A percentile compares a stretch with the other conserved stretches of the same genome.
Evolutionary conservation across 1,139 yeast genomes (phyloP).

Genomic region (Candida gigantensis): DNA sequence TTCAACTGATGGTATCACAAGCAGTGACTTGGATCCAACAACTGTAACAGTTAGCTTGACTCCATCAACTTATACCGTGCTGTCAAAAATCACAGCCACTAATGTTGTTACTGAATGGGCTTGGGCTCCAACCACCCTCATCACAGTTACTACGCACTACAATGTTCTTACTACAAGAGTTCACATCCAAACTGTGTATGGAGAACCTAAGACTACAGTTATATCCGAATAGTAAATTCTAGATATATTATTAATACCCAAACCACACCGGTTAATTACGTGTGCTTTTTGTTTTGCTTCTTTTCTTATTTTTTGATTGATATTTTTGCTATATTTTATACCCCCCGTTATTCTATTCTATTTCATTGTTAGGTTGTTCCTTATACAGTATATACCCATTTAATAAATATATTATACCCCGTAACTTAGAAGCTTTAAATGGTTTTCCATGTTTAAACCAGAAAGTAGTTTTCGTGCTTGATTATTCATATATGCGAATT

Average conservation of each 20-base stretch:
- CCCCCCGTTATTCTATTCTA: too few species aligned
- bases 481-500: constrained; percentile 48
- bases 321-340: too few species aligned
- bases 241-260: too few species aligned
- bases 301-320: too few species aligned
- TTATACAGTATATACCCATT: too few species aligned
- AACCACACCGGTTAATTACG: too few species aligned
- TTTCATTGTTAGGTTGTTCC: too few species aligned
- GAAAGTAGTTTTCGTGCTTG: constrained; percentile 38
- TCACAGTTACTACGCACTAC: constrained; percentile 14
- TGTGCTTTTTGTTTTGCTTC: too few species aligned
- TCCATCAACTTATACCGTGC: constrained; percentile 3
- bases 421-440: constrained; percentile 4
- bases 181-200: constrained; percentile 14
- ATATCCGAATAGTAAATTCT: constrained; percentile 1
- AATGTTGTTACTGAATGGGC: constrained; percentile 11
- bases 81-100: constrained; percentile 4
- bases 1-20: not conserved
- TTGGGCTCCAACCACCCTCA: constrained; percentile 14
- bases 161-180: constrained; percentile 12
- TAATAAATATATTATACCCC: constrained; percentile 1
- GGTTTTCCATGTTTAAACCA: constrained; percentile 32
- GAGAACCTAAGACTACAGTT: constrained; percentile 12
- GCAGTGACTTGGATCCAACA: constrained; percentile 3
- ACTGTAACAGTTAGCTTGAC: constrained; percentile 1